These are phyloP conservation scores for Schizochytrium sp. DNA, from an alignment of 108 stramenopile genomes.

Conservation along the genomic window DNA sequence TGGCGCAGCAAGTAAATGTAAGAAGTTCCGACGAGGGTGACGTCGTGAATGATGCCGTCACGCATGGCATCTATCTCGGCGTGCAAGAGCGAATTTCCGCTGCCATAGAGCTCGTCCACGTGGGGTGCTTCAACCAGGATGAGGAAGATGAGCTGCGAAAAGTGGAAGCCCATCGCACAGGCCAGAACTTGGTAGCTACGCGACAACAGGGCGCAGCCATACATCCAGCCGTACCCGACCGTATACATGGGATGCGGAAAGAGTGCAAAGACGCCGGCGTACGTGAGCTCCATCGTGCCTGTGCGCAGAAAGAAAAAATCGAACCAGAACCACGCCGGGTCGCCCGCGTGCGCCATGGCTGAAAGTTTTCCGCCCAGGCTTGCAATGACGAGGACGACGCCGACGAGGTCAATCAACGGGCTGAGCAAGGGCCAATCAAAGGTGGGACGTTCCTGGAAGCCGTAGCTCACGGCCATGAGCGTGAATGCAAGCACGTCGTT, in stretches of 20 bases:
- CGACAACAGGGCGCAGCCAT: background rate
- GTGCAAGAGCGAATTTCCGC: background rate
- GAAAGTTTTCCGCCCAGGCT: background rate
- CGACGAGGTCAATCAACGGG: background rate
- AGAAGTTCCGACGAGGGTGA: background rate
- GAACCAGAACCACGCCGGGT: background rate
- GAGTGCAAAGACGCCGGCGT: background rate
- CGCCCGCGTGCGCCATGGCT: background rate
- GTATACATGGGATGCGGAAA: slow-evolving; percentile 13
- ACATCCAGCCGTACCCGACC: slow-evolving; percentile 1
- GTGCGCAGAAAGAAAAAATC: slow-evolving; percentile 14
- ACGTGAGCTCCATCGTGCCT: background rate
- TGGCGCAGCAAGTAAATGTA: background rate
- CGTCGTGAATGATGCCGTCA: background rate
- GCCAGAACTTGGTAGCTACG: background rate
- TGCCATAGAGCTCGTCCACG: background rate
- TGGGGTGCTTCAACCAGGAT: background rate
- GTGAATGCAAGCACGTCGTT: slow-evolving; percentile 8
- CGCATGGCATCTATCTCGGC: background rate
- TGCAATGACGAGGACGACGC: background rate
- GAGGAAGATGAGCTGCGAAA: background rate
- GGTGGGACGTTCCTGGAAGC: background rate
- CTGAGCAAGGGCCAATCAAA: background rate
- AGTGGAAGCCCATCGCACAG: slow-evolving; percentile 10
- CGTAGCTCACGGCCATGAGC: background rate